These are phyloP conservation scores for Aureobasidium sp. DNA, from an alignment of 2,329 filamentous ascomycete genomes.

Conservation along the genomic window DNA sequence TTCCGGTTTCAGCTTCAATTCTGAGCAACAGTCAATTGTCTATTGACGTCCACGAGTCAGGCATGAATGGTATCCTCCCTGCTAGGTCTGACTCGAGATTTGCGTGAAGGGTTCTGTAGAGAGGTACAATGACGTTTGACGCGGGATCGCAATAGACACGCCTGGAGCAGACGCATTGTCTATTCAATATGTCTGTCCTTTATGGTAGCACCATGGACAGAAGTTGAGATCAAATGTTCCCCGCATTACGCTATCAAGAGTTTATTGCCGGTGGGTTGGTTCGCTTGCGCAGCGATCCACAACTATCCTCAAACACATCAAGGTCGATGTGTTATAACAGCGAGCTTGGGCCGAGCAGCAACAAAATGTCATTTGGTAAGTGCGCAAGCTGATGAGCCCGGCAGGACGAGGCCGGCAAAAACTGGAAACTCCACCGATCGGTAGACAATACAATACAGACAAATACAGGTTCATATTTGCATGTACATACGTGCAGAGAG, in stretches of 20 bases:
- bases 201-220: background rate
- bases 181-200: background rate
- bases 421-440: background rate
- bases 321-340: conserved; percentile 2
- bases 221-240: background rate
- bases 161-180: background rate
- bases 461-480: background rate
- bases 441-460: background rate
- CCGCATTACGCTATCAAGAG: conserved; percentile 1
- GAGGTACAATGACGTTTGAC: background rate
- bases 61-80: background rate
- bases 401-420: background rate
- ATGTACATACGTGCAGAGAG: background rate
- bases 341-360: background rate
- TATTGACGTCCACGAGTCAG: background rate
- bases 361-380: background rate
- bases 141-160: background rate
- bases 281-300: conserved; percentile 5
- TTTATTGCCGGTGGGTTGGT: conserved; percentile 3
- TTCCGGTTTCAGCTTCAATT: background rate
- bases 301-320: background rate
- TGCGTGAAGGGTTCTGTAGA: background rate
- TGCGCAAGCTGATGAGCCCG: background rate
- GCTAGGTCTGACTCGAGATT: background rate
- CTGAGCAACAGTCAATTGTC: background rate